phyloP scores from a whole-genome alignment of 495 filamentous ascomycete species.

The Tricharina praecox region DNA sequence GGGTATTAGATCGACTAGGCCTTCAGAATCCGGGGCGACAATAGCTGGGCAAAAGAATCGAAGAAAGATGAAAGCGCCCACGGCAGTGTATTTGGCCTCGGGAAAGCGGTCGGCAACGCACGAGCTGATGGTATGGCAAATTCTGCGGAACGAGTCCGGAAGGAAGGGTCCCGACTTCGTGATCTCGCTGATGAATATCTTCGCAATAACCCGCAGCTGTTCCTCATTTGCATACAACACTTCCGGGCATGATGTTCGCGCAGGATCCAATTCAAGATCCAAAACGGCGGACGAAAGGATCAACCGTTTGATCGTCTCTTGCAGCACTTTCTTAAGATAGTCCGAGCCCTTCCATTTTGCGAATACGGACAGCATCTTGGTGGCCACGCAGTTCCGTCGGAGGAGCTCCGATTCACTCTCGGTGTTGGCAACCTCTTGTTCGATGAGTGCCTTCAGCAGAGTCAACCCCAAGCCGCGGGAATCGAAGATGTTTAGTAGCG shows the following conservation, averaged over 20 bases:
- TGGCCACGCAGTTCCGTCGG: constrained; percentile 46
- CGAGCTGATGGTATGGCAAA: constrained; percentile 44
- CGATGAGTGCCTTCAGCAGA: constrained; percentile 45
- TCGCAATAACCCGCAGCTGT: constrained; percentile 42
- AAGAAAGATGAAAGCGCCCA: constrained; percentile 52
- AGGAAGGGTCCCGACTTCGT: constrained; percentile 40
- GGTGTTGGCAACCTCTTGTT: constrained; percentile 47
- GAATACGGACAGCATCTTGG: constrained; percentile 51
- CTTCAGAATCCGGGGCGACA: constrained; percentile 48
- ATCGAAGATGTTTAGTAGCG: constrained; percentile 49
- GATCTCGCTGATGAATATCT: constrained; percentile 51
- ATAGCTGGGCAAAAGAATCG: constrained; percentile 55
- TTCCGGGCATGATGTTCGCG: constrained; percentile 34
- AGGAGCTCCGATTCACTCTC: constrained; percentile 49
- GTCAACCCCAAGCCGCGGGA: constrained; percentile 41
- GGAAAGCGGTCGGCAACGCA: constrained; percentile 42
- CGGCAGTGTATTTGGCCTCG: constrained; percentile 53
- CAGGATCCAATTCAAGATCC: constrained; percentile 47
- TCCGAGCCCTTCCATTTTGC: constrained; percentile 48
- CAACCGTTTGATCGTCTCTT: constrained; percentile 43
- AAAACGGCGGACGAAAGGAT: constrained; percentile 43
- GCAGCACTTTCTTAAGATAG: constrained; percentile 46
- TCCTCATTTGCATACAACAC: constrained; percentile 44
- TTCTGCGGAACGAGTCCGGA: constrained; percentile 45
- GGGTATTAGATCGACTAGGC: constrained; percentile 37